These are phyloP conservation scores for Aspergillus wentii DNA, from an alignment of 495 filamentous ascomycete species.

Conservation along the genomic window DNA sequence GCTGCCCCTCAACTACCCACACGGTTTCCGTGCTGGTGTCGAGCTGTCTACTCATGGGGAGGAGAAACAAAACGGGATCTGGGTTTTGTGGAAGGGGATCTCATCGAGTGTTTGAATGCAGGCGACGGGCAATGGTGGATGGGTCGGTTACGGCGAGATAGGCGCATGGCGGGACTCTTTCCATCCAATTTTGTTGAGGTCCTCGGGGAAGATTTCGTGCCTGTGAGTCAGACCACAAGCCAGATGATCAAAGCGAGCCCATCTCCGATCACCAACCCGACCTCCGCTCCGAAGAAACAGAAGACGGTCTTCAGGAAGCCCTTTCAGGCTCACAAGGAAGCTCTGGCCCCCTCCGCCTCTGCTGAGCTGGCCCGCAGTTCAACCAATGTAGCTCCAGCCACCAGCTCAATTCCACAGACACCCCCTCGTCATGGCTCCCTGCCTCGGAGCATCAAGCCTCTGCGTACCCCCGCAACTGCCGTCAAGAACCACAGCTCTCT, in stretches of 20 bases:
- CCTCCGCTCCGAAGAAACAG: constrained; percentile 44
- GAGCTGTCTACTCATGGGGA: constrained; percentile 93
- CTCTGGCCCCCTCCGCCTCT: constrained; percentile 40
- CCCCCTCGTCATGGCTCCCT: constrained; percentile 38
- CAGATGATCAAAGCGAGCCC: constrained; percentile 47
- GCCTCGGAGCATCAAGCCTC: constrained; percentile 29
- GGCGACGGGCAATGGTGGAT: constrained; percentile 99
- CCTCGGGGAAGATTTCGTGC: constrained; percentile 76
- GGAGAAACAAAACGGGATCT: constrained; percentile 94
- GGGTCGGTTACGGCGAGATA: constrained; percentile 80
- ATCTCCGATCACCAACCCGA: constrained; percentile 41
- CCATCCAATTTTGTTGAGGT: constrained; percentile 97
- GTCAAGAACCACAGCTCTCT: constrained; percentile 32
- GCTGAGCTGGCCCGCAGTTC: constrained; percentile 28
- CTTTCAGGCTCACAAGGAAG: constrained; percentile 52
- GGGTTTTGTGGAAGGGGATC: constrained; percentile 93
- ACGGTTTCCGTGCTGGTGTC: constrained; percentile 93
- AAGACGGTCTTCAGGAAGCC: constrained; percentile 48
- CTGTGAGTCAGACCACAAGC: constrained; percentile 71
- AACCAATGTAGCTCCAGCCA: constrained; percentile 24
- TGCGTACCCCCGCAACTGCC: constrained; percentile 35
- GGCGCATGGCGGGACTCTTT: constrained; percentile 83
- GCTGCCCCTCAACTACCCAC: constrained; percentile 66
- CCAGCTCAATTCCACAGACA: constrained; percentile 42
- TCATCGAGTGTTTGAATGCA: constrained; percentile 97